A percentile compares a stretch with the other conserved stretches of the same genome.
Conservation (phyloP, 202 grass and related monocot species). For the Brachypodium distachyon region DNA sequence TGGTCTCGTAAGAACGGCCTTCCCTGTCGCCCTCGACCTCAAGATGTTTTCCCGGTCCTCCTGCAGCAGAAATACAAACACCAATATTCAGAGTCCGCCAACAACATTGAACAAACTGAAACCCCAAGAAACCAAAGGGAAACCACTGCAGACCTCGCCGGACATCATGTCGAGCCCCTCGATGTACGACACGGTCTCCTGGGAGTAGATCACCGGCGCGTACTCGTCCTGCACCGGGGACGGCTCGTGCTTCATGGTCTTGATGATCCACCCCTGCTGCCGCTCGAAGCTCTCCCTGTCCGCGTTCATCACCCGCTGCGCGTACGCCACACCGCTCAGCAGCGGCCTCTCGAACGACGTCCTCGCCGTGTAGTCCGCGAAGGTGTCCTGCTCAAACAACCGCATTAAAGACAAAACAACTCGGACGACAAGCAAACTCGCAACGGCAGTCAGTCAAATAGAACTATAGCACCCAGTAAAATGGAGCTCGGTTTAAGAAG, state of each 20-base stretch:
- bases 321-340: constrained; percentile 88
- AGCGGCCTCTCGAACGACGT: constrained; percentile 89
- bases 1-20: constrained; percentile 83
- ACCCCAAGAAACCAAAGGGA: not conserved
- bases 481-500: not conserved
- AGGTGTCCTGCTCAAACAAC: constrained; percentile 47
- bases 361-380: constrained; percentile 74
- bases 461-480: not conserved
- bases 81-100: not conserved
- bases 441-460: not conserved
- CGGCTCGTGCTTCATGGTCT: constrained; percentile 85
- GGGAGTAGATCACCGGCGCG: constrained; percentile 87
- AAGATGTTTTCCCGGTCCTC: constrained; percentile 93
- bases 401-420: not conserved
- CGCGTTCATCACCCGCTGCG: constrained; percentile 66
- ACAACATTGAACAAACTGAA: not conserved
- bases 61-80: constrained; percentile 28
- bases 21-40: constrained; percentile 67
- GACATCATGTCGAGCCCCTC: constrained; percentile 98
- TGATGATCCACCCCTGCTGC: constrained; percentile 87
- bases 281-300: constrained; percentile 68
- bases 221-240: constrained; percentile 85
- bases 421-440: no score
- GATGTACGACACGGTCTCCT: constrained; percentile 96
- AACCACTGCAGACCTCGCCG: constrained; percentile 49